Evolutionary conservation across 345 rosid genomes (phyloP).

Genomic region (Populus alba): DNA sequence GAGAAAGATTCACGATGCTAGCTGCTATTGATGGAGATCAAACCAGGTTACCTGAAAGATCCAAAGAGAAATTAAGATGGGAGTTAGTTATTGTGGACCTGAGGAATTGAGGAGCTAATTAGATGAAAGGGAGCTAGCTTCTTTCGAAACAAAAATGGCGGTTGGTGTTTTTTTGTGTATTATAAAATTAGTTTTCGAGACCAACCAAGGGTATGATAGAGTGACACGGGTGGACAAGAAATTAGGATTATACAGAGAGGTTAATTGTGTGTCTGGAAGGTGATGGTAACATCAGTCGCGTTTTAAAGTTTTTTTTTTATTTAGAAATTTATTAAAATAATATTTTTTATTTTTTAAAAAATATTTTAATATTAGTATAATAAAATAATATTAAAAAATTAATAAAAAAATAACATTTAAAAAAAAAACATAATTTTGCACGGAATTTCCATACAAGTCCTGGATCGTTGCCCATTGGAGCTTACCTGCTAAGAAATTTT

Average conservation of each 20-base stretch:
- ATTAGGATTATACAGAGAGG: slow-evolving; percentile 14
- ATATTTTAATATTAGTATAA: too few relatives aligned
- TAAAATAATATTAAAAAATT: too few relatives aligned
- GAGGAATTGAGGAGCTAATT: too few relatives aligned
- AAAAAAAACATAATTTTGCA: too few relatives aligned
- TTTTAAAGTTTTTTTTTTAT: too few relatives aligned
- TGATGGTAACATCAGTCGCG: too few relatives aligned
- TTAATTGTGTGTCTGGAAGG: too few relatives aligned
- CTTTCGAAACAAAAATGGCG: slow-evolving; percentile 40
- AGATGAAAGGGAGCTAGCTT: neutral
- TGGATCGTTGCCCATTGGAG: neutral
- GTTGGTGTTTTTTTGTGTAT: slow-evolving; percentile 14
- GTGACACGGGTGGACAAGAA: slow-evolving; percentile 43
- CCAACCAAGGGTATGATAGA: slow-evolving; percentile 12
- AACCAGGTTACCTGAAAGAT: slow-evolving; percentile 10
- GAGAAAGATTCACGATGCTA: too few relatives aligned
- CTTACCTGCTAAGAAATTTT: neutral
- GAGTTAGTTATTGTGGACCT: neutral
- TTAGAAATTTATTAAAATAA: too few relatives aligned
- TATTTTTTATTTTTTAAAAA: too few relatives aligned
- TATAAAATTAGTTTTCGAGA: neutral
- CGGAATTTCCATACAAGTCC: neutral
- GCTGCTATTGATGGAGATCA: too few relatives aligned
- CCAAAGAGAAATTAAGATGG: neutral
- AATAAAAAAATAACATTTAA: too few relatives aligned